phyloP scores from a whole-genome alignment of 75 land plant species.

The Pinus albicaulis region DNA sequence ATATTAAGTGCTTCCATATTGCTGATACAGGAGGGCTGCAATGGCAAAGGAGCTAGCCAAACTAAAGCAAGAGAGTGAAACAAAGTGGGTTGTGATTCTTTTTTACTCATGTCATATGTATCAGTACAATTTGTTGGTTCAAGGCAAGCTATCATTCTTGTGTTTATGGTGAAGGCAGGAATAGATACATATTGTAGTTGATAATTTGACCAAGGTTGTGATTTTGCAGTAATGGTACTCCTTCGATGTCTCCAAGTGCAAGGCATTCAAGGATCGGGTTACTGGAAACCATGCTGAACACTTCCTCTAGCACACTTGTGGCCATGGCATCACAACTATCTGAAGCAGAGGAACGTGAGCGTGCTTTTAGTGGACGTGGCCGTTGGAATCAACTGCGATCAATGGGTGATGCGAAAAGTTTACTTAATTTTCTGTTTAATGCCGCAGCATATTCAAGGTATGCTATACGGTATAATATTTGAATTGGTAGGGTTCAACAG shows the following conservation, averaged over 20 bases:
- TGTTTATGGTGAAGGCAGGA: not conserved
- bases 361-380: conserved; percentile 71
- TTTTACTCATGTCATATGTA: not conserved
- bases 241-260: conserved; percentile 47
- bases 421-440: conserved; percentile 70
- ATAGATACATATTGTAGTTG: not conserved
- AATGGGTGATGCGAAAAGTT: conserved; percentile 81
- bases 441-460: conserved; percentile 79
- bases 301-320: conserved; percentile 71
- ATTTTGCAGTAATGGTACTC: conserved; percentile 6
- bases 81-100: not conserved
- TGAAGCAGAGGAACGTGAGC: conserved; percentile 97
- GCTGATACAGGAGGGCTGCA: conserved; percentile 64
- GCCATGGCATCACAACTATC: conserved; percentile 97
- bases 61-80: conserved; percentile 65
- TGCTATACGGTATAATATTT: not conserved
- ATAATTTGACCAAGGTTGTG: no score
- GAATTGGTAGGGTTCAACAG: not conserved
- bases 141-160: not conserved
- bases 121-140: not conserved
- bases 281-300: conserved; percentile 80
- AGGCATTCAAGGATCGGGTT: conserved; percentile 72
- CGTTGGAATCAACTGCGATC: conserved; percentile 91
- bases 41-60: conserved; percentile 76
- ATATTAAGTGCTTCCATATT: not conserved